A percentile compares a stretch with the other conserved stretches of the same genome.
phyloP scores from a whole-genome alignment of 1,284 basidiomycete species.

The Singerocomus inundabilis region DNA sequence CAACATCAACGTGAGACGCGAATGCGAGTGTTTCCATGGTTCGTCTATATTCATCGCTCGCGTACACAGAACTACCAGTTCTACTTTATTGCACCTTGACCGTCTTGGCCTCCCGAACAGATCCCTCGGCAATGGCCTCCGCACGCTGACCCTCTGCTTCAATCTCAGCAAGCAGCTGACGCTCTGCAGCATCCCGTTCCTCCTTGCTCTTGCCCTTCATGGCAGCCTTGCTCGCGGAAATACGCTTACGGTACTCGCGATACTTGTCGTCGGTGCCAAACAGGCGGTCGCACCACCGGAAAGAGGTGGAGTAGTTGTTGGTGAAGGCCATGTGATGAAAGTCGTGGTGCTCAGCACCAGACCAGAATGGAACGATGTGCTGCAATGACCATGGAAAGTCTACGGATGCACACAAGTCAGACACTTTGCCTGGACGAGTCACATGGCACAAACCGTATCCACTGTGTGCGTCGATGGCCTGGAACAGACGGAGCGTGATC shows the following conservation, averaged over 20 bases:
- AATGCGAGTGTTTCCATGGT: too few relatives aligned
- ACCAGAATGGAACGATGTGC: constrained; percentile 96
- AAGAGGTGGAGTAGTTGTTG: constrained; percentile 89
- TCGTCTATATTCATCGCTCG: too few relatives aligned
- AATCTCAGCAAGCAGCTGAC: constrained; percentile 56
- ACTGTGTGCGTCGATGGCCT: constrained; percentile 96
- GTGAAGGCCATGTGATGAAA: constrained; percentile 93
- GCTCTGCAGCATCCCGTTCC: constrained; percentile 55
- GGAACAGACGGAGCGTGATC: constrained; percentile 93
- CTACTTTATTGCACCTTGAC: constrained; percentile 27
- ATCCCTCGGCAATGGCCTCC: constrained; percentile 52
- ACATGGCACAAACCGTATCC: constrained; percentile 71
- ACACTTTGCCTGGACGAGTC: neutral
- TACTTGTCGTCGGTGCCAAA: constrained; percentile 89
- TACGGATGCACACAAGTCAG: constrained; percentile 27
- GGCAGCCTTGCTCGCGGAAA: constrained; percentile 53
- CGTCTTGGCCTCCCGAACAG: constrained; percentile 7
- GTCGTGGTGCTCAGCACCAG: constrained; percentile 97
- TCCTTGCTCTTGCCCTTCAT: constrained; percentile 52
- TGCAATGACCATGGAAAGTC: constrained; percentile 98
- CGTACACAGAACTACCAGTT: too few relatives aligned
- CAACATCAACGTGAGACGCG: constrained; percentile 25
- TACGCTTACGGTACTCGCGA: constrained; percentile 66
- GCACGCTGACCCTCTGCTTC: constrained; percentile 73
- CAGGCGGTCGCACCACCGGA: constrained; percentile 88